Evolutionary conservation across 2,329 filamentous ascomycete species (phyloP), one percentile per base, ranked within the genome.

Genomic region (Hypoxylon rubiginosum): DNA sequence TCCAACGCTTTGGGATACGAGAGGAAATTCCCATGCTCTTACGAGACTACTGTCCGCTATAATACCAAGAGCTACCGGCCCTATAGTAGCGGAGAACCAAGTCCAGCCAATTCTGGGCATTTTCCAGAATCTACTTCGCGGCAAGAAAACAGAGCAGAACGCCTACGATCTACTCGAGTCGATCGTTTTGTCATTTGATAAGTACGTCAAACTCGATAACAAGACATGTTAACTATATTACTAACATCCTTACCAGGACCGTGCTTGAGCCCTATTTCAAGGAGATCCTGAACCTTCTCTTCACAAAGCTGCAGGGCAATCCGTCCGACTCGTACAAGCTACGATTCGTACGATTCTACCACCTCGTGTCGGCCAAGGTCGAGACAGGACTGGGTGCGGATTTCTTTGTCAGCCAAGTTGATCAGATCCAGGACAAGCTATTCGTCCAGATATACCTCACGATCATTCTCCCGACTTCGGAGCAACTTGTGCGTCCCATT

Each of bases 311-410:
- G 81, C 80, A 96, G 87, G 81, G 90, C 49, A 82, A 80, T 36
- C 82, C 85, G 5, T 83, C 94, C 0, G 95, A 98, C 73, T 91
- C 89, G 50, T 92, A 97, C 79, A 92, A 94, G 73, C 83, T 93
- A 58, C 91, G 94, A 57, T 97, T 99, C 77, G 92, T 94, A 58
- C 91, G 94, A 34, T 97, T 99, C 84, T 99, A 97, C 79, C 95
- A 99, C 79, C 90, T 97, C 68, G 87, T 98, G 58, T 93, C 92
- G 30, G 92, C 94, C 17, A 86, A 88, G 43, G 78, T 91, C 34
- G 91, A 96, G 68, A 88, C 89, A 71, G 93, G 94, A n/a, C 89
- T 96, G 62, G 96, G 95, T 51, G 88, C 94, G 7, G 96, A 99
- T 80, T 97, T 93, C 82, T 96, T 97, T 82, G 92, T 97, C 80